These are phyloP conservation scores for Peronospora destructor DNA, from an alignment of 352 stramenopile species.

Conservation along the genomic window DNA sequence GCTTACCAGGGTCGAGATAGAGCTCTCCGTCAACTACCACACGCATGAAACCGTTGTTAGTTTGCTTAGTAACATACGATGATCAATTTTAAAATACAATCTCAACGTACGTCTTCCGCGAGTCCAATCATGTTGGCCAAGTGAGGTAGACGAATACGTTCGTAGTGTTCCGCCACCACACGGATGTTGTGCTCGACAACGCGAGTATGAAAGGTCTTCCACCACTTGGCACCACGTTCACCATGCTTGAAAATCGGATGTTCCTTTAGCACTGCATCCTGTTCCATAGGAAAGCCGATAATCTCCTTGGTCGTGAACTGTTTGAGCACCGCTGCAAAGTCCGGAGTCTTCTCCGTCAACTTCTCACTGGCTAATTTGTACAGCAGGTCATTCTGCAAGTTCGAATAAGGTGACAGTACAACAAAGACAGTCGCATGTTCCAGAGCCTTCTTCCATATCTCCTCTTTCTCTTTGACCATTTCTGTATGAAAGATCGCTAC, in stretches of 20 bases:
- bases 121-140: slow-evolving; percentile 93
- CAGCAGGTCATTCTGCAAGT: slow-evolving; percentile 73
- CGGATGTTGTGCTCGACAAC: slow-evolving; percentile 98
- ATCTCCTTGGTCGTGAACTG: slow-evolving; percentile 96
- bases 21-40: slow-evolving; percentile 58
- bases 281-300: slow-evolving; percentile 89
- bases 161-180: slow-evolving; percentile 92
- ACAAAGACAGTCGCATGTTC: slow-evolving; percentile 76
- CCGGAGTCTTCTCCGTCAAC: slow-evolving; percentile 50
- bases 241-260: slow-evolving; percentile 81
- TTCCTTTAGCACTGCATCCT: slow-evolving; percentile 80
- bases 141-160: slow-evolving; percentile 89
- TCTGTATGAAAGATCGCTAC: slow-evolving; percentile 79
- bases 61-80: not conserved
- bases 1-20: slow-evolving; percentile 88
- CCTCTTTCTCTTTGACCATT: slow-evolving; percentile 56
- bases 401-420: slow-evolving; percentile 66
- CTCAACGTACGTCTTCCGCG: slow-evolving; percentile 67
- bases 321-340: slow-evolving; percentile 59
- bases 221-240: slow-evolving; percentile 76
- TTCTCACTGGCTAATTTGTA: slow-evolving; percentile 61
- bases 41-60: slow-evolving; percentile 11
- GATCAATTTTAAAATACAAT: not conserved
- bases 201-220: slow-evolving; percentile 84
- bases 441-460: slow-evolving; percentile 65